Percentiles rank a stretch among this genome's conserved stretches.
Conservation (phyloP, 139 green algal genomes). For the Limnomonas spitsbergensis region DNA sequence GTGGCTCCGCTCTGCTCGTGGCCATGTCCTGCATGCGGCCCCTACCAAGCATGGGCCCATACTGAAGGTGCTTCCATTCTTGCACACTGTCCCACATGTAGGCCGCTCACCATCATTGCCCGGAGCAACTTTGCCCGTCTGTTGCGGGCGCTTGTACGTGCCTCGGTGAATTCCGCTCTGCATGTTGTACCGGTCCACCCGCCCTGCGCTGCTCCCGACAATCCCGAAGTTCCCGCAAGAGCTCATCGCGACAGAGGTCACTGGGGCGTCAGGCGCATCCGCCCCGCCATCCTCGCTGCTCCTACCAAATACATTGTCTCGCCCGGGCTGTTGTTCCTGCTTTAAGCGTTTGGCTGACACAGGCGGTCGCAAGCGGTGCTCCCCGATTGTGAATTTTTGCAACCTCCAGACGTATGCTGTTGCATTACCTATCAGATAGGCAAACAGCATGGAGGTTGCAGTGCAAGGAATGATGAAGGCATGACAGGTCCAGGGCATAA, state of each 20-base stretch:
- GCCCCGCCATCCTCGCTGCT: too few species aligned
- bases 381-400: slow-evolving; percentile 64
- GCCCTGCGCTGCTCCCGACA: slow-evolving; percentile 71
- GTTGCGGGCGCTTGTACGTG: too few species aligned
- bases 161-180: slow-evolving; percentile 85
- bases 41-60: too few species aligned
- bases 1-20: too few species aligned
- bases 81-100: too few species aligned
- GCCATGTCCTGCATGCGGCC: too few species aligned
- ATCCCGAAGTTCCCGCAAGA: slow-evolving; percentile 95
- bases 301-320: neutral
- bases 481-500: too few species aligned
- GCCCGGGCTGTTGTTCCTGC: neutral
- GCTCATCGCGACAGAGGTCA: slow-evolving; percentile 44
- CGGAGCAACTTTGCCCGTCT: too few species aligned
- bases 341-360: neutral
- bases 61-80: too few species aligned
- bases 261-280: neutral
- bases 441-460: neutral
- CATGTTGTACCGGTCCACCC: slow-evolving; percentile 94
- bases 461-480: too few species aligned
- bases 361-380: slow-evolving; percentile 65
- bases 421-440: slow-evolving; percentile 20
- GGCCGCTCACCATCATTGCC: too few species aligned
- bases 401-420: slow-evolving; percentile 90